phyloP scores from a whole-genome alignment of 257 asterid genomes.

The Lavandula angustifolia region DNA sequence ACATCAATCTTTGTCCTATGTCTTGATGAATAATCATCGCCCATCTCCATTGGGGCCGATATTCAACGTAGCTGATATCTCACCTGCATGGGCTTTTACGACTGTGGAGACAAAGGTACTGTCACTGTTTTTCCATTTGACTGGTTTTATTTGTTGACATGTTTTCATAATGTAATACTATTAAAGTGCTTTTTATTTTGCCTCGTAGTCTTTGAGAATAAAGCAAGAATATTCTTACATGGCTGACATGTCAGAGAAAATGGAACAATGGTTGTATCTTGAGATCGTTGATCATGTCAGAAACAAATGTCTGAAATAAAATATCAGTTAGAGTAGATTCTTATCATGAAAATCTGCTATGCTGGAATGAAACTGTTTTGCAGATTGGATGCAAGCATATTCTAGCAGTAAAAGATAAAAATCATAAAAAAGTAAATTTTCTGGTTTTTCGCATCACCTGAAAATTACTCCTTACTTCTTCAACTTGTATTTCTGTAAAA shows the following conservation, averaged over 20 bases:
- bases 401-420: neutral
- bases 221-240: conserved; percentile 14
- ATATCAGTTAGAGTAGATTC: conserved; percentile 18
- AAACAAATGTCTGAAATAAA: conserved; percentile 10
- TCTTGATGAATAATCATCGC: conserved; percentile 34
- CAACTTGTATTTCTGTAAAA: conserved; percentile 1
- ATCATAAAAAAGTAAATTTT: neutral
- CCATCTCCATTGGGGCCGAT: conserved; percentile 46
- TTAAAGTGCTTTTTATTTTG: conserved; percentile 5
- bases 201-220: conserved; percentile 26
- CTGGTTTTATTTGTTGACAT: conserved; percentile 10
- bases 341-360: conserved; percentile 15
- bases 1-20: conserved; percentile 45
- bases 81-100: conserved; percentile 81
- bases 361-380: neutral
- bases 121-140: conserved; percentile 9
- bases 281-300: neutral
- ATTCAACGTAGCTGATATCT: conserved; percentile 68
- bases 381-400: conserved; percentile 19
- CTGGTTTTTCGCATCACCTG: conserved; percentile 12
- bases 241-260: neutral
- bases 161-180: neutral
- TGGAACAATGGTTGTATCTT: neutral
- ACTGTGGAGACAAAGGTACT: conserved; percentile 86
- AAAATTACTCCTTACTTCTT: conserved; percentile 2